phyloP scores from a whole-genome alignment of 352 stramenopile genomes.

The Phytophthora nicotianae region DNA sequence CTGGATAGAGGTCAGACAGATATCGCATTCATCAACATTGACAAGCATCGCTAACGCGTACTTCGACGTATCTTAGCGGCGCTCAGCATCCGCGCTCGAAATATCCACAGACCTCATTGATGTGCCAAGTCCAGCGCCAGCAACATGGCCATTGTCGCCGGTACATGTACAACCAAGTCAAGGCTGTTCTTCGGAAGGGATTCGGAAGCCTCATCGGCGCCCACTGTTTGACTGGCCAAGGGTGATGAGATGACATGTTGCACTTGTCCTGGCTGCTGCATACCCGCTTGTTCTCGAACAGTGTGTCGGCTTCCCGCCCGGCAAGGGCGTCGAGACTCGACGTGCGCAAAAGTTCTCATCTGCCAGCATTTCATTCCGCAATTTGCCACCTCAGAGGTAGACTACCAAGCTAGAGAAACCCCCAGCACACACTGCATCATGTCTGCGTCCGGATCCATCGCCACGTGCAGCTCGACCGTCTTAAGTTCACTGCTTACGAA shows the following conservation, averaged over 20 bases:
- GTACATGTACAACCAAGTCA: neutral
- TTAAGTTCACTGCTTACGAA: constrained; percentile 31
- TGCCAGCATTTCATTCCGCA: constrained; percentile 29
- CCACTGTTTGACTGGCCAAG: constrained; percentile 26
- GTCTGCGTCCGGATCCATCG: constrained; percentile 17
- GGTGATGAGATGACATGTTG: constrained; percentile 12
- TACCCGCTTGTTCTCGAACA: constrained; percentile 3
- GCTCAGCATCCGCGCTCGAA: neutral
- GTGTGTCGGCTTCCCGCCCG: constrained; percentile 6
- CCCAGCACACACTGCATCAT: constrained; percentile 10
- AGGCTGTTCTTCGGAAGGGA: neutral
- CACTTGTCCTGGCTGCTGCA: constrained; percentile 14
- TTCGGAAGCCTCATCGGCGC: neutral
- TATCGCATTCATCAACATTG: neutral
- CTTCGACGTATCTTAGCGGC: neutral
- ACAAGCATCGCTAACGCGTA: constrained; percentile 1
- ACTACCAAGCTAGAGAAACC: constrained; percentile 1
- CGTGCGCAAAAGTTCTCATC: constrained; percentile 9
- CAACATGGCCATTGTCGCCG: neutral
- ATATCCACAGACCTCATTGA: neutral
- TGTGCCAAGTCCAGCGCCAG: neutral
- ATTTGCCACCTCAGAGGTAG: constrained; percentile 37
- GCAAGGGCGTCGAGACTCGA: constrained; percentile 4
- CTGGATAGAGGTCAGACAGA: too few relatives aligned
- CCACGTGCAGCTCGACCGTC: constrained; percentile 16